Percentiles rank a stretch among this genome's conserved stretches.
Conservation (phyloP, 768 basidiomycete species). For the Hortiboletus flavorubellus region DNA sequence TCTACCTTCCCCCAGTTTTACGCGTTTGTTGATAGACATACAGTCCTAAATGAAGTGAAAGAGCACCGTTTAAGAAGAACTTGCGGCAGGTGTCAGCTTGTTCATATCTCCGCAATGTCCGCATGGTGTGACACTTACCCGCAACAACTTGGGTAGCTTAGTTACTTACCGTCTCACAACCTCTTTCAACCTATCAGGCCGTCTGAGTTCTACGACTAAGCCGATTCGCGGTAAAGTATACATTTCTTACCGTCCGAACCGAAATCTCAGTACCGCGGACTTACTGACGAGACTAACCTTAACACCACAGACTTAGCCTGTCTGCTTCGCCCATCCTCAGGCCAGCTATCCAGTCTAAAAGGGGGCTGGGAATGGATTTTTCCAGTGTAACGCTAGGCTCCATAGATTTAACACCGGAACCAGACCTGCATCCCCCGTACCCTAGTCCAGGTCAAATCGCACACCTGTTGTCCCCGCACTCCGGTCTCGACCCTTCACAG, state of each 20-base stretch:
- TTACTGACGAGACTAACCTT: constrained; percentile 5
- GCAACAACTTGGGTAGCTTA: background rate
- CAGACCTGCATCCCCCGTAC: constrained; percentile 77
- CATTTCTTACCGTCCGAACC: constrained; percentile 17
- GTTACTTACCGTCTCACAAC: constrained; percentile 6
- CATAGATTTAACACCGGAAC: constrained; percentile 66
- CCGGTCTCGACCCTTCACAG: constrained; percentile 65
- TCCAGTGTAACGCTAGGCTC: constrained; percentile 24
- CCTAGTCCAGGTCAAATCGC: constrained; percentile 63
- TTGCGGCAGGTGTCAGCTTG: no score
- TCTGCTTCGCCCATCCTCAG: constrained; percentile 8
- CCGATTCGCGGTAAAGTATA: constrained; percentile 4
- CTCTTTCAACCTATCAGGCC: constrained; percentile 1
- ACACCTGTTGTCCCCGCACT: constrained; percentile 60
- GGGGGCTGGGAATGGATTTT: constrained; percentile 28
- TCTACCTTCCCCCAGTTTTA: constrained; percentile 36
- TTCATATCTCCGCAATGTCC: constrained; percentile 5
- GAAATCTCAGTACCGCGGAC: constrained; percentile 9
- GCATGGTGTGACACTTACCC: background rate
- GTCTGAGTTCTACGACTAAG: background rate
- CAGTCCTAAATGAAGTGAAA: constrained; percentile 7
- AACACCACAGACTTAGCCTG: constrained; percentile 2
- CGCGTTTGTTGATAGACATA: constrained; percentile 57
- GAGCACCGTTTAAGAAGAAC: background rate
- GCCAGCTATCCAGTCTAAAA: constrained; percentile 1